Conservation (phyloP, 139 green algal species). For the Mesotaenium endlicherianum region DNA sequence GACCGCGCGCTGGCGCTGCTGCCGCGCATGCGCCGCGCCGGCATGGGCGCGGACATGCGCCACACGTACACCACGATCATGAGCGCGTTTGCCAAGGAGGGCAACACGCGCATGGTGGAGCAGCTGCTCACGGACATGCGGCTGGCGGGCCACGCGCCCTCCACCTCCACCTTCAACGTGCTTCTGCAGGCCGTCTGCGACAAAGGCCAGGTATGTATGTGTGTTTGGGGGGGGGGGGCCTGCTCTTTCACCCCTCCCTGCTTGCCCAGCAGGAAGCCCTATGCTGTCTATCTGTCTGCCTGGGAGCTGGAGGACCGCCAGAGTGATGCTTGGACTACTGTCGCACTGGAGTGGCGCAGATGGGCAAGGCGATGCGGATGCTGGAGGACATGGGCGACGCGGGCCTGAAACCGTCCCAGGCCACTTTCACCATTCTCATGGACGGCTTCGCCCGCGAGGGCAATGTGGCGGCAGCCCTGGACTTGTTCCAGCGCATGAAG, state of each 20-base stretch:
- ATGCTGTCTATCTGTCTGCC: neutral
- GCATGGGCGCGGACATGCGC: neutral
- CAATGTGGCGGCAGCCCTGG: neutral
- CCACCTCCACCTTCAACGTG: neutral
- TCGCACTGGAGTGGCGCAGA: neutral
- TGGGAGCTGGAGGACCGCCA: neutral
- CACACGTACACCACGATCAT: neutral
- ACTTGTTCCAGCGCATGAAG: neutral
- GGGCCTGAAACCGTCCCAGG: neutral
- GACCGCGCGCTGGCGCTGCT: neutral
- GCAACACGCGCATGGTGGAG: neutral
- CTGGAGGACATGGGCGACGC: neutral
- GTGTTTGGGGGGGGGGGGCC: no score
- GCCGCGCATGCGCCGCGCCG: neutral
- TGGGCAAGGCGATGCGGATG: neutral
- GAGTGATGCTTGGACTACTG: neutral
- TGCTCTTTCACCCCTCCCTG: neutral
- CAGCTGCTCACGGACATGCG: neutral
- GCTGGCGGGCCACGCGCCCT: neutral
- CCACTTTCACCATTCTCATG: neutral
- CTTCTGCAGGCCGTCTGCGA: neutral
- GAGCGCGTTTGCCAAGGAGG: neutral
- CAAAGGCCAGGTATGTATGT: conserved; percentile 9
- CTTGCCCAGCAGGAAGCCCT: neutral
- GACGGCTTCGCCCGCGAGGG: neutral